Base-by-base conservation (phyloP, 805 yeast genomes). In the Vanderwaltozyma tropicalis region DNA sequence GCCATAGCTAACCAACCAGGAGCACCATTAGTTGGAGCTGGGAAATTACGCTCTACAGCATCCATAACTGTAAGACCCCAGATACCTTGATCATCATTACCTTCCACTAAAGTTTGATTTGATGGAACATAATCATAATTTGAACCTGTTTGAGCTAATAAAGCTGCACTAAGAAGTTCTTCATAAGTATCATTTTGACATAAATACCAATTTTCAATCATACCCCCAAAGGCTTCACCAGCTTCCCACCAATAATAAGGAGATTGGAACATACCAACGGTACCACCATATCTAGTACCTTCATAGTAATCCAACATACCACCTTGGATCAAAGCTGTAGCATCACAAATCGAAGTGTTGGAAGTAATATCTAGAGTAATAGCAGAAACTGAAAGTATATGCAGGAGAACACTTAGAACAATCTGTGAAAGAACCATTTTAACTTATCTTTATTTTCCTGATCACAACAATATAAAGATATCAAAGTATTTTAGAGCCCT, bases 181-280 rank as follows among this genome's bases (percentile, higher is more conserved):
- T 72, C 76, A 50, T 69, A 81, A 1, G 87, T 72, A 44, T 69
- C 71, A 60, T 88, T 79, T 34, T 76, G 67, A 59, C 89, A 80
- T 49, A 75, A 72, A 48, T 63, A 76, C 67, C 83, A 72, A 53
- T 78, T 82, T 58, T 86, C 95, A 28, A 89, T 55, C 64, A 83
- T 57, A 2, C 69, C 63, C 12, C 72, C 73, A 59, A 67, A 79
- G 0, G 87, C 87, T 47, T 84, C 89, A 50, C 94, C 95, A 28
- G 88, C 86, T 59, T 81, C 78, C 94, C 94, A 84, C 87, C 92
- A 87, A 61, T 78, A 79, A 56, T 82, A 82, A 0, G 87, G 87
- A 44, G 69, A 54, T 11, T 72, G 64, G 52, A 81, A 81, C 74
- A 71, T 71, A 18, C 89, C 94, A 21, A 80, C 68, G 7, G 80